A percentile compares a stretch with the other conserved stretches of the same genome.
These are phyloP conservation scores for Naganishia albida DNA, from an alignment of 1,284 basidiomycete species.

Conservation along the genomic window DNA sequence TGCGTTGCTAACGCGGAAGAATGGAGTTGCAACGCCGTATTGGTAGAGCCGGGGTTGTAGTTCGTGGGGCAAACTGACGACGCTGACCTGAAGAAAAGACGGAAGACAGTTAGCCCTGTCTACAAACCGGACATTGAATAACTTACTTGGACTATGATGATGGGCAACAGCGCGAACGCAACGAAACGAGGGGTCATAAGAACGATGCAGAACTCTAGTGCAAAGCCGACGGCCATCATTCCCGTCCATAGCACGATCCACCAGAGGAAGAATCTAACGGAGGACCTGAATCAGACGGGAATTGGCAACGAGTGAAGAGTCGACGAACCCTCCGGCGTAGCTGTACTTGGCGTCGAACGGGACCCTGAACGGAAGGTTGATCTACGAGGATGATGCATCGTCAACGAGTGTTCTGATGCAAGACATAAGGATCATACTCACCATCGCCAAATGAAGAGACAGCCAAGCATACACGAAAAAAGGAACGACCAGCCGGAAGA, in stretches of 20 bases:
- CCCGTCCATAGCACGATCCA: constrained; percentile 60
- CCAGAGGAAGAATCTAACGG: constrained; percentile 63
- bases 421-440: constrained; percentile 50
- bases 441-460: constrained; percentile 65
- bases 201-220: constrained; percentile 60
- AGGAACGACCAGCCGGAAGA: constrained; percentile 62
- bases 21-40: constrained; percentile 62
- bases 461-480: constrained; percentile 63
- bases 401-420: neutral
- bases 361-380: constrained; percentile 63
- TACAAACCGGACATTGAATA: neutral
- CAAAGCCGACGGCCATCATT: constrained; percentile 57
- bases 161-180: constrained; percentile 48
- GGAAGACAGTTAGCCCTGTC: constrained; percentile 54
- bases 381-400: constrained; percentile 1
- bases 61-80: constrained; percentile 61
- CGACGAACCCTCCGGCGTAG: constrained; percentile 39
- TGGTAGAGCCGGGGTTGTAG: constrained; percentile 66
- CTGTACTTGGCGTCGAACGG: constrained; percentile 60
- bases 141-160: constrained; percentile 59
- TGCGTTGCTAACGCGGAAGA: constrained; percentile 56
- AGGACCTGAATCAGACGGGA: neutral
- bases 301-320: constrained; percentile 45
- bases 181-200: constrained; percentile 50
- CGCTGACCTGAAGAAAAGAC: constrained; percentile 63